These are phyloP conservation scores for Pythium insidiosum DNA, from an alignment of 352 stramenopile species.

Conservation along the genomic window DNA sequence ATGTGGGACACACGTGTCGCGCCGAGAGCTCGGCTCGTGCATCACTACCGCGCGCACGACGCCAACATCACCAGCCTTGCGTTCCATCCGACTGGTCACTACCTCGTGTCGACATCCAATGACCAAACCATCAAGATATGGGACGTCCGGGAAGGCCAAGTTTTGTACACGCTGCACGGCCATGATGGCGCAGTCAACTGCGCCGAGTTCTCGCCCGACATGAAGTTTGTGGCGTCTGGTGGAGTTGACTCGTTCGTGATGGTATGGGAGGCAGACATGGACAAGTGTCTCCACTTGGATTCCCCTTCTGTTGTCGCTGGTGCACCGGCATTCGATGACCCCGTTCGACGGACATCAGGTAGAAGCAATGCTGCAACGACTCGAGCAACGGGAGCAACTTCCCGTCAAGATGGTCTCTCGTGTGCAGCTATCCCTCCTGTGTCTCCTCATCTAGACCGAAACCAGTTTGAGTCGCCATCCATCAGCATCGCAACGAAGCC, in stretches of 20 bases:
- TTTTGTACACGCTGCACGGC: slow-evolving; percentile 90
- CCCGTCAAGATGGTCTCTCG: no score
- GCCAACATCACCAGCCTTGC: slow-evolving; percentile 65
- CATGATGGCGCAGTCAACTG: slow-evolving; percentile 69
- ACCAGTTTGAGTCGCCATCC: slow-evolving; percentile 2
- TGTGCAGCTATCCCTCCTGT: not conserved
- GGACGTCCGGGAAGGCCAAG: slow-evolving; percentile 89
- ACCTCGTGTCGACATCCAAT: slow-evolving; percentile 84
- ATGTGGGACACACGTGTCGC: slow-evolving; percentile 80
- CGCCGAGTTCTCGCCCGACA: slow-evolving; percentile 64
- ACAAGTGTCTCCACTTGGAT: slow-evolving; percentile 64
- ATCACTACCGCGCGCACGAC: slow-evolving; percentile 90
- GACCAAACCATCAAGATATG: slow-evolving; percentile 89
- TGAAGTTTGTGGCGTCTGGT: slow-evolving; percentile 56
- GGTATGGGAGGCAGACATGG: slow-evolving; percentile 78
- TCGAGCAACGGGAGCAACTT: not conserved
- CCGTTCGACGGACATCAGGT: not conserved
- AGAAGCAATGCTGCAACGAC: not conserved
- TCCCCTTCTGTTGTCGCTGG: slow-evolving; percentile 12
- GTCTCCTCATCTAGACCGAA: slow-evolving; percentile 1
- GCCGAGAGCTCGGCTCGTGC: slow-evolving; percentile 69
- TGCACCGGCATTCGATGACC: not conserved
- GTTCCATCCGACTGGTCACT: slow-evolving; percentile 89
- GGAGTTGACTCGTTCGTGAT: slow-evolving; percentile 77
- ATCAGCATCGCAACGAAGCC: slow-evolving; percentile 1